Base-by-base conservation (phyloP, 352 stramenopile species). In the Blastocystis sp. region DNA sequence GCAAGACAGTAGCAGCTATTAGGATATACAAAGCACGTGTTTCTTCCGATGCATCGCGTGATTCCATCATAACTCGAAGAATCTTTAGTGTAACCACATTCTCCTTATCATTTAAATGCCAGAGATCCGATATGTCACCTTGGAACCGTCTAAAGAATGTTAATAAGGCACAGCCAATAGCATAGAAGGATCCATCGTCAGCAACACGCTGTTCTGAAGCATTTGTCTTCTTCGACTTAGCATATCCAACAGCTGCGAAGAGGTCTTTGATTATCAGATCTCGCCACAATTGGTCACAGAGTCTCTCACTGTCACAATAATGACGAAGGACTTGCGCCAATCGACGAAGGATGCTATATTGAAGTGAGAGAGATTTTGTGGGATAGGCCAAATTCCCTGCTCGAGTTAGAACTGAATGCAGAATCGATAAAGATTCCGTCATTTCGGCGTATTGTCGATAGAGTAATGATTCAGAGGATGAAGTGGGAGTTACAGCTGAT, bases 91-190 rank as follows among this genome's bases (percentile, higher is more conserved):
- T 40, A 4, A 66, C 4, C 11, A 33, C 15, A 1, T 48, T 4
- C 6, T 68, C 22, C 11, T 68, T n/a, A 4, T 15, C 22, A 11
- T 68, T 27, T 4, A 33, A 13, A 17, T 59, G 17, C 22, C 37
- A 78, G 22, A 48, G 35, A 15, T 48, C 73, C 42, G 53, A 84
- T 24, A 84, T 84, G 15, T 84, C 73, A 17, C 73, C 73, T 24
- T 84, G 73, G 53, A 69, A 84, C 7, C 59, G 48, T 1, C 37
- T 44, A 24, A 84, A 84, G 73, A 84, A 84, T 2, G 0, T 27
- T 6, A 84, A 57, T 13, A 84, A 57, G 1, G 40, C 42, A 44
- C 73, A 84, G 1, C 73, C 73, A n/a, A 84, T 22, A 17, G 73
- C 33, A 57, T 66, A 84, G 73, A 84, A 66, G 11, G 73, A 53